Evolutionary conservation across 2,329 filamentous ascomycete genomes (phyloP).

Genomic region (Colletotrichum spinosum): DNA sequence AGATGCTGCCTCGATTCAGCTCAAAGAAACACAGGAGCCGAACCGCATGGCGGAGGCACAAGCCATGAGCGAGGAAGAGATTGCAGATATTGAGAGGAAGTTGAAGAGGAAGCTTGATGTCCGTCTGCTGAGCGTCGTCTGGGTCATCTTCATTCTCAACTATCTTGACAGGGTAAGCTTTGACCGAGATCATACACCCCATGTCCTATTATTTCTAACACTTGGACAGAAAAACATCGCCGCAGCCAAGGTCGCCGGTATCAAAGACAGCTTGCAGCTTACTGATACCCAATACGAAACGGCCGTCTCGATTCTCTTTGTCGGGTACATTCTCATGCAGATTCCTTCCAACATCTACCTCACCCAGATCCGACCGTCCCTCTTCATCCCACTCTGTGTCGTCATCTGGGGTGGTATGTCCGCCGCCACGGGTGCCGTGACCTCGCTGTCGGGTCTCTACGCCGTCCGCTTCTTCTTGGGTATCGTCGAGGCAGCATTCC

Average conservation of each 20-base stretch:
- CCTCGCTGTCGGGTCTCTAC: constrained; percentile 49
- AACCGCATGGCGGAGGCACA: neutral
- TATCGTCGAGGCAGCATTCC: constrained; percentile 44
- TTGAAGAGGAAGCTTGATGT: constrained; percentile 6
- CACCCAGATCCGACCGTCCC: constrained; percentile 44
- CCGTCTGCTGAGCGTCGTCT: constrained; percentile 1
- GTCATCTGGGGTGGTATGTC: constrained; percentile 29
- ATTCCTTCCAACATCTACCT: constrained; percentile 42
- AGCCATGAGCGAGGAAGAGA: neutral
- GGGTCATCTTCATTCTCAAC: constrained; percentile 7
- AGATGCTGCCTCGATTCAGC: neutral
- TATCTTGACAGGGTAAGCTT: constrained; percentile 4
- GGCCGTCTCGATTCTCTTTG: constrained; percentile 40
- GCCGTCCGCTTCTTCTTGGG: constrained; percentile 52
- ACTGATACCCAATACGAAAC: constrained; percentile 42
- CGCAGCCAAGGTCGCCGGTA: constrained; percentile 10
- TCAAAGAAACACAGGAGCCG: neutral
- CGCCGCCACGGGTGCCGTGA: constrained; percentile 45
- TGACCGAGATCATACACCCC: too few species aligned
- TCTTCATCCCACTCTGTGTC: constrained; percentile 51
- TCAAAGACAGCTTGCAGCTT: constrained; percentile 44
- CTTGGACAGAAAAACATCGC: constrained; percentile 15
- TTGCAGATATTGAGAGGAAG: constrained; percentile 6
- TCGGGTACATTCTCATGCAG: constrained; percentile 44
- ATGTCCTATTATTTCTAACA: neutral